Base-by-base conservation (phyloP, 2,329 filamentous ascomycete genomes). In the Botrytis tulipae region DNA sequence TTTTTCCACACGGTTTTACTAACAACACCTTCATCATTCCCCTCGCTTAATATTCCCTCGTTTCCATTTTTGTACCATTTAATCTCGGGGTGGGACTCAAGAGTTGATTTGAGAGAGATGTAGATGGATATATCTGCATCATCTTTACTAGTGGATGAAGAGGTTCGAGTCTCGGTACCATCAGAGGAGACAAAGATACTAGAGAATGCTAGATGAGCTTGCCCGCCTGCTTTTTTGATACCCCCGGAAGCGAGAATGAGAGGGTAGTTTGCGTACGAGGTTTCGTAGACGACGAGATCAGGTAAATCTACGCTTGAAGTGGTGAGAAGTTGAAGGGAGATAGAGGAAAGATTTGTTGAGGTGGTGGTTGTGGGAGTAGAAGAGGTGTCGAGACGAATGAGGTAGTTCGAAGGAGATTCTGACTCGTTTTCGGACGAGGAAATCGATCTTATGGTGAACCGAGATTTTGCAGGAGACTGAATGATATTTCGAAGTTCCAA, bases 201-300 rank as follows among this genome's bases (percentile, higher is more conserved):
- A 0, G 79, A 67, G 75, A 81, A 81, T 25, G 76, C 70, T n/a
- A 81, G 75, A 57, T 77, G 63, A 22, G 78, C 72, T 71, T 83
- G 82, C 22, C 83, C 84, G 12, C 83, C 83, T n/a, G 83, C 82
- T 32, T 80, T 80, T 73, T 82, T 82, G 77, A 85, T 84, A 68
- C 79, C 80, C 20, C 82, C 83, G 5, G 80, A 81, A 9, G 82
- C 81, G 22, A 85, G 77, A 60, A 85, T 82, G 32, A 84, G 81
- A 1, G 83, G 83, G 76, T 85, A 85, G 70, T 83, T 82, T 71
- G 84, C 80, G 79, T 85, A 85, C 3, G 84, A 83, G 12, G 83
- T 85, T 78, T 84, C 83, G 77, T 84, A 84, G 72, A 85, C 81
- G 74, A 84, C 79, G 60, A 84, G 81, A 61, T 84, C 82, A 16